These are phyloP conservation scores for Botrytis sinoallii DNA, from an alignment of 2,329 filamentous ascomycete species.

Conservation along the genomic window DNA sequence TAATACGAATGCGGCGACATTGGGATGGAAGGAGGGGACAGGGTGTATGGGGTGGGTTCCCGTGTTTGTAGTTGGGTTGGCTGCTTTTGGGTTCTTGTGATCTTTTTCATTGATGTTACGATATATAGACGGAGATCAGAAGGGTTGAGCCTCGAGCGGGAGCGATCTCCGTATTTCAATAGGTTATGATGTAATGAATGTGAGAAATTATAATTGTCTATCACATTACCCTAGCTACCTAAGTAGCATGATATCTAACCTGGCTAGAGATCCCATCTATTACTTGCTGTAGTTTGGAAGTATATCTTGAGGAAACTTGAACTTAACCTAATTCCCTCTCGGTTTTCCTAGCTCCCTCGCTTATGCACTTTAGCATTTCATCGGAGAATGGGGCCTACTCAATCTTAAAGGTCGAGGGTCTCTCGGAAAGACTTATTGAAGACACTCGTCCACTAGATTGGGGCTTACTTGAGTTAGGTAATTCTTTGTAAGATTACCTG, in stretches of 20 bases:
- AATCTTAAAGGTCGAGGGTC: too few species aligned
- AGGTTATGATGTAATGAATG: background rate
- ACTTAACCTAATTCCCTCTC: too few species aligned
- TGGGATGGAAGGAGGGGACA: conserved; percentile 15
- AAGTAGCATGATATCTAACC: background rate
- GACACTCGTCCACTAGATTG: too few species aligned
- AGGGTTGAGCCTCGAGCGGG: background rate
- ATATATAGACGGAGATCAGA: background rate
- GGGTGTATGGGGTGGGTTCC: conserved; percentile 13
- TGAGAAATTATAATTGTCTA: background rate
- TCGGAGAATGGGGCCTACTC: too few species aligned
- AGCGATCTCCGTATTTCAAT: background rate
- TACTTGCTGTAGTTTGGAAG: background rate
- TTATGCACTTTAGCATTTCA: too few species aligned
- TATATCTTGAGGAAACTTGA: too few species aligned
- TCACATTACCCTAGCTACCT: background rate
- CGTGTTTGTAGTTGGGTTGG: background rate
- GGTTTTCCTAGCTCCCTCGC: too few species aligned
- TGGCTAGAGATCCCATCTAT: background rate
- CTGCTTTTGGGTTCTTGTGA: conserved; percentile 7
- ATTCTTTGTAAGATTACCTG: too few species aligned
- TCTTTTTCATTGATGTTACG: background rate
- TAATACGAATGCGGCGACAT: conserved; percentile 20
- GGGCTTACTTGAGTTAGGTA: too few species aligned
- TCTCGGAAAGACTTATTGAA: too few species aligned